Evolutionary conservation across 1,139 yeast genomes (phyloP), one percentile per base, ranked within the genome.

Genomic region (Taphrina populina): DNA sequence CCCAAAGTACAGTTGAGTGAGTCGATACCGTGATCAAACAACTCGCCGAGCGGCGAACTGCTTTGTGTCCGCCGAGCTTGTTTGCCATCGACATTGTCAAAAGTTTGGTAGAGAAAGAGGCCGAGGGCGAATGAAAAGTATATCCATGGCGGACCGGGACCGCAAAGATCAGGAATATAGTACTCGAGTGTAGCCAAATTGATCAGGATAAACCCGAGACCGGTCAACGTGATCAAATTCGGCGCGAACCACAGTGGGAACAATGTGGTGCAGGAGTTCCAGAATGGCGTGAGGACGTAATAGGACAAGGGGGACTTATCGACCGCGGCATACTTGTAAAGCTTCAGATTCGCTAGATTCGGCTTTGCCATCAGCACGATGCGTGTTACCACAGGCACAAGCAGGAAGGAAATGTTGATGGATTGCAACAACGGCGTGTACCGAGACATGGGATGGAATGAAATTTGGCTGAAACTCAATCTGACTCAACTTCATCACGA

Each of bases 201-300:
- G 52, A 73, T 67, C 46, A 82, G 65, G 53, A 84, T 76, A 65
- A 83, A 84, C 40, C 76, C 64, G 56, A 84, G 71, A 1, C 94
- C 94, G 21, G 79, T 70, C 49, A 84, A 70, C 1, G 94, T 84
- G 63, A 84, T 81, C 65, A 81, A 78, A 65, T 84, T 84, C 1
- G 94, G 94, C 2, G 94, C 92, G 77, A 84, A 80, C 73, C 79
- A 79, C 58, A 74, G 64, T 5, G 94, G 94, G 75, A 84, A 82
- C 60, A 83, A 74, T 63, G 72, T 69, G 13, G 83, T 88, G 64
- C 82, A 80, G 64, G 73, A 73, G 60, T 79, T 76, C 92, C 92
- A 84, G 76, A 84, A 84, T 64, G 76, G 80, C 67, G 83, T 83
- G 62, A 84, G 74, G 4, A 84, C 69, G 64, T 77, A 79, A 65